Evolutionary conservation across 257 asterid species (phyloP), one percentile per base, ranked within the genome.

Genomic region (Haberlea rhodopensis): DNA sequence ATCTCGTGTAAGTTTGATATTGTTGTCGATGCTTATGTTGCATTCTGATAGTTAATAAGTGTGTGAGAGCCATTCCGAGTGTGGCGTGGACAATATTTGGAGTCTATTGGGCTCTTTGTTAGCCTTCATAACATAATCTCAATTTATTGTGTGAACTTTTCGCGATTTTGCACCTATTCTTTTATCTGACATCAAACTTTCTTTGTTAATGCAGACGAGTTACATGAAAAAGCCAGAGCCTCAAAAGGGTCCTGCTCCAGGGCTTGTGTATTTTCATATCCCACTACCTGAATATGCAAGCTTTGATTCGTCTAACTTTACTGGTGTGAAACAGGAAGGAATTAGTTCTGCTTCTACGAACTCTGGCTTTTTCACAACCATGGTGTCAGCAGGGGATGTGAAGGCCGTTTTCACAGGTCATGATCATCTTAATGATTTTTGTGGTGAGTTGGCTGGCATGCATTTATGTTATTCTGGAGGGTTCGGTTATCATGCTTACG

Each of bases 391-490:
- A 6, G 94, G 97, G 62, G 99, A 92, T 55, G 97, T 87, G 74
- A 89, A 87, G 83, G 97, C 96, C 7, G 97, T 79, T 69, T 89
- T 92, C 76, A 78, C 87, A 0, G 99, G 98, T 56, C 99, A 89
- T 62, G 97, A 92, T 80, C 99, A 92, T 75, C 51, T 85, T 46
- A 92, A 92, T 54, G 99, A 92, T 77, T 92, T 89, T 78, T 92
- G 99, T 46, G 97, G 97, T 4, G 75, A 89, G 76, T 60, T 85
- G 51, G 79, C 62, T 0, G 87, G 94, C 56, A 75, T 92, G 60
- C 77, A 84, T 63, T 84, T 92, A 15, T 92, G 99, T 75, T 92
- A 89, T 69, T 96, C 90, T 66, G 99, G 99, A 32, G 99, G 99
- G 20, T 89, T 89, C 10, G 99, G 99, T 8, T 92, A 92, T 62